These are phyloP conservation scores for Phyllosticta paracitricarpa DNA, from an alignment of 2,329 filamentous ascomycete genomes.

Conservation along the genomic window DNA sequence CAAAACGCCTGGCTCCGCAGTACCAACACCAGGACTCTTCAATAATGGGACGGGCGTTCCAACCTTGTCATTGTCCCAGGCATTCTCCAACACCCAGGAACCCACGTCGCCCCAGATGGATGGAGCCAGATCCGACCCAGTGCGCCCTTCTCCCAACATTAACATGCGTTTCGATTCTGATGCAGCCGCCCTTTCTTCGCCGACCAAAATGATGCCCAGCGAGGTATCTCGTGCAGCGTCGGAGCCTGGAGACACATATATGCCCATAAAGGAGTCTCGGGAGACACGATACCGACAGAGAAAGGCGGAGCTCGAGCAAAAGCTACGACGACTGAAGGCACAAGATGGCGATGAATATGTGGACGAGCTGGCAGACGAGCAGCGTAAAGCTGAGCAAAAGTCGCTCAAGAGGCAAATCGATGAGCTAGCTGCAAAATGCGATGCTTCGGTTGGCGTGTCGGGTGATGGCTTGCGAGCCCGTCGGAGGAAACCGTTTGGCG, in stretches of 20 bases:
- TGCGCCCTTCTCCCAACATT: constrained; percentile 38
- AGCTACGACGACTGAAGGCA: constrained; percentile 1
- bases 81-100: constrained; percentile 37
- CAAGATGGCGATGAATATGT: constrained; percentile 12
- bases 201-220: constrained; percentile 20
- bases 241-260: constrained; percentile 34
- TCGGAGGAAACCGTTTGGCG: constrained; percentile 10
- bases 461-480: constrained; percentile 14
- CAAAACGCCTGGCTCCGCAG: constrained; percentile 30
- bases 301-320: constrained; percentile 9
- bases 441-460: neutral
- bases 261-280: constrained; percentile 36
- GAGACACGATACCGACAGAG: constrained; percentile 23
- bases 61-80: constrained; percentile 34
- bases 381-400: constrained; percentile 16
- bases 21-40: constrained; percentile 27
- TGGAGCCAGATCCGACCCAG: constrained; percentile 30
- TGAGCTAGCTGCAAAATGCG: neutral
- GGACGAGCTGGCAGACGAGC: constrained; percentile 17
- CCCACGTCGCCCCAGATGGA: constrained; percentile 33
- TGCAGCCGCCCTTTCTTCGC: constrained; percentile 27
- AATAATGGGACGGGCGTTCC: constrained; percentile 22
- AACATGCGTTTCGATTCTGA: constrained; percentile 28
- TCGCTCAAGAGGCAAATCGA: constrained; percentile 9
- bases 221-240: constrained; percentile 21